Evolutionary conservation across 2,329 filamentous ascomycete genomes (phyloP).

Genomic region (Chrysoporthe austroafricana): DNA sequence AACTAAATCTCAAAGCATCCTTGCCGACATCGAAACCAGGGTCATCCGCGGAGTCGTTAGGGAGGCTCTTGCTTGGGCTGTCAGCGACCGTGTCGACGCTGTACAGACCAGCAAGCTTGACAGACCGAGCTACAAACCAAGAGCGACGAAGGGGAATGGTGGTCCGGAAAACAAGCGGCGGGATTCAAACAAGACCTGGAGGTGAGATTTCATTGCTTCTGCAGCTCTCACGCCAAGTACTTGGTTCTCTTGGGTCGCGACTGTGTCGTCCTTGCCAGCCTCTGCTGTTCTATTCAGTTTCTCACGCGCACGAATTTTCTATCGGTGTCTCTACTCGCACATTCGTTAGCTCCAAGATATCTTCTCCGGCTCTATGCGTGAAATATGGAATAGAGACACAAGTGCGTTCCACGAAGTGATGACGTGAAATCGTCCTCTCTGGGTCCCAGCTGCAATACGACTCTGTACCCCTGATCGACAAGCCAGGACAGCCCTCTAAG

Average conservation of each 20-base stretch:
- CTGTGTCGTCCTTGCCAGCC: neutral
- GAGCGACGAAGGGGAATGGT: neutral
- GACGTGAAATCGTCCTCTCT: slow-evolving; percentile 2
- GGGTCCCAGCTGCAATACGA: slow-evolving; percentile 13
- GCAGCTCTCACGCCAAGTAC: no score
- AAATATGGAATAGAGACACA: neutral
- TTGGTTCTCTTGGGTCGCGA: no score
- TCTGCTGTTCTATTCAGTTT: neutral
- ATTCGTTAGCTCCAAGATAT: neutral
- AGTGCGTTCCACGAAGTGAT: neutral
- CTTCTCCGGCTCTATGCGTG: neutral
- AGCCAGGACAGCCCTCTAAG: slow-evolving; percentile 19
- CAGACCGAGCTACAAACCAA: neutral
- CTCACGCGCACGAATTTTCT: neutral
- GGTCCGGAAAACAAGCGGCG: neutral
- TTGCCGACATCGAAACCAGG: neutral
- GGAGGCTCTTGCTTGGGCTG: neutral
- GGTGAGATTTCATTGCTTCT: neutral
- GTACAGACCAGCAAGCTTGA: neutral
- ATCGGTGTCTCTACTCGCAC: neutral
- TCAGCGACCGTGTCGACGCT: neutral
- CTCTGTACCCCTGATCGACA: slow-evolving; percentile 22
- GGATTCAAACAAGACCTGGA: neutral
- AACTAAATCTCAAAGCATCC: neutral
- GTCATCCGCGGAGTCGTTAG: neutral